Evolutionary conservation across 768 basidiomycete genomes (phyloP).

Genomic region (Amylocystis lapponica): DNA sequence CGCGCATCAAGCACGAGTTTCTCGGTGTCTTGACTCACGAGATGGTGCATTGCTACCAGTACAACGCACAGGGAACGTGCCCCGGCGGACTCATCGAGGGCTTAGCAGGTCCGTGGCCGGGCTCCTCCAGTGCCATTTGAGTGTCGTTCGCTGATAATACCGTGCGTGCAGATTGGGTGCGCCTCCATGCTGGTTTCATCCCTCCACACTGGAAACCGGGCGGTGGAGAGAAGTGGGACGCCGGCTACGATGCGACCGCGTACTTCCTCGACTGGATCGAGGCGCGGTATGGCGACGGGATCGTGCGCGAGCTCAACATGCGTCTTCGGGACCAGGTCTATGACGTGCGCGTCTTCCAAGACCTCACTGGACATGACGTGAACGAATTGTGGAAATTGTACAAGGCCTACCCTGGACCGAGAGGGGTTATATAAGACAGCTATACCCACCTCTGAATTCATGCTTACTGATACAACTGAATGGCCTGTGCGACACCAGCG

Average conservation of each 20-base stretch:
- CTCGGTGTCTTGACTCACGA: constrained; percentile 69
- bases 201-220: constrained; percentile 68
- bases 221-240: constrained; percentile 56
- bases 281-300: constrained; percentile 43
- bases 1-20: constrained; percentile 51
- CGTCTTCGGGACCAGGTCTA: constrained; percentile 45
- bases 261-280: constrained; percentile 73
- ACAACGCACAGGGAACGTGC: constrained; percentile 52
- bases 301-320: constrained; percentile 53
- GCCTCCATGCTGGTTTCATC: constrained; percentile 47
- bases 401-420: constrained; percentile 34
- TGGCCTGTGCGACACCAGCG: no score
- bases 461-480: no score
- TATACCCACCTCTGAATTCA: no score
- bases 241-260: constrained; percentile 68
- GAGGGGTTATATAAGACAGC: no score
- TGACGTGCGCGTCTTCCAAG: constrained; percentile 45
- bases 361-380: constrained; percentile 46
- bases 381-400: constrained; percentile 56
- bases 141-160: not conserved
- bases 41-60: constrained; percentile 76
- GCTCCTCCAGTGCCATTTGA: not conserved
- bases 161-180: constrained; percentile 56
- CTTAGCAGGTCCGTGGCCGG: constrained; percentile 53
- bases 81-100: constrained; percentile 76